Conservation (phyloP, 1,284 basidiomycete species). For the Rhodotorula sp. region DNA sequence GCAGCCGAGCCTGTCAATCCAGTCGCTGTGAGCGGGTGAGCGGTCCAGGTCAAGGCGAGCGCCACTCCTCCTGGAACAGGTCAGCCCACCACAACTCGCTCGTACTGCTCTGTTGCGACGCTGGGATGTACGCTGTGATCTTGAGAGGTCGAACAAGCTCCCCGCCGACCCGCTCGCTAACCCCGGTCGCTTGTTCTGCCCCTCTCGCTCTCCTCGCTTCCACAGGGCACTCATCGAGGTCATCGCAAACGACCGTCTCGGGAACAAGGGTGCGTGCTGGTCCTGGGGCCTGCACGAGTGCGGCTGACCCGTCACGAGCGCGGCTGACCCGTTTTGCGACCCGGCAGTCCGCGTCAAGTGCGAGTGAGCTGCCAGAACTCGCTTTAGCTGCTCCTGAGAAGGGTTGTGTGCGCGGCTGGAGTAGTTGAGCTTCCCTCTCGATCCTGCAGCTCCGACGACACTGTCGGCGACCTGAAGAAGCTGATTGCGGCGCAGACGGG, state of each 20-base stretch:
- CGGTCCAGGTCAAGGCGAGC: not conserved
- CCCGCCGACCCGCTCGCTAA: not conserved
- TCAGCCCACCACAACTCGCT: not conserved
- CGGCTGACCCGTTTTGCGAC: constrained; percentile 7
- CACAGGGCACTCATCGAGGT: constrained; percentile 30
- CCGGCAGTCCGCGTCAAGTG: constrained; percentile 75
- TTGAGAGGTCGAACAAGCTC: no score
- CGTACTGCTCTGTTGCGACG: not conserved
- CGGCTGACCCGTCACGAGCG: constrained; percentile 6
- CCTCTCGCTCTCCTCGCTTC: not conserved
- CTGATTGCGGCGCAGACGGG: constrained; percentile 96
- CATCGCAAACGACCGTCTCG: constrained; percentile 94
- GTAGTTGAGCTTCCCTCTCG: no score
- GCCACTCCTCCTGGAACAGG: not conserved
- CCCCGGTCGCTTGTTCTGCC: not conserved
- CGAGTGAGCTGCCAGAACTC: constrained; percentile 38
- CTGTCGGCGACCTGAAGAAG: constrained; percentile 93
- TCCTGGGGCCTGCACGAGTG: no score
- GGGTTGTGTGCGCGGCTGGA: fast-evolving
- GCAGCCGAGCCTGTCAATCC: not conserved
- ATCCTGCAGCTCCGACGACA: constrained; percentile 81
- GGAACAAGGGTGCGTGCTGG: constrained; percentile 73
- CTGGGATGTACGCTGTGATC: not conserved
- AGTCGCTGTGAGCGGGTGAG: not conserved
- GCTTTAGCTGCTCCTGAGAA: not conserved